Conservation (phyloP, 1,139 yeast species). For the Yamadazyma blattariae region DNA sequence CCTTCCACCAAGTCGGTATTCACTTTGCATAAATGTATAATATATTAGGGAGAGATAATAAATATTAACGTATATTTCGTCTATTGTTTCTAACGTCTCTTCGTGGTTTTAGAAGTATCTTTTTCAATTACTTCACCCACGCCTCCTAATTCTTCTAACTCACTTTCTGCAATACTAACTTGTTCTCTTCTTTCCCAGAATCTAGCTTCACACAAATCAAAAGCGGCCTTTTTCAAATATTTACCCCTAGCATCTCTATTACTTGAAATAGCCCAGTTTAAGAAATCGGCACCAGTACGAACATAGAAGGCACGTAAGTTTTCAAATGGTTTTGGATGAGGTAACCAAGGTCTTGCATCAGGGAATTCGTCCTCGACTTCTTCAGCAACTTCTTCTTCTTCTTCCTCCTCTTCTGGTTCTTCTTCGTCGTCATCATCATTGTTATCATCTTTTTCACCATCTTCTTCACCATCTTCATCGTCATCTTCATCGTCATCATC, state of each 20-base stretch:
- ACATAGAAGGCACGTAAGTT: constrained; percentile 76
- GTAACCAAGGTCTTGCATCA: constrained; percentile 93
- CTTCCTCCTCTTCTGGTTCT: constrained; percentile 58
- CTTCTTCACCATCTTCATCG: constrained; percentile 63
- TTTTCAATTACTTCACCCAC: constrained; percentile 87
- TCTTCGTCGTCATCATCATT: constrained; percentile 47
- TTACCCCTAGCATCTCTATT: constrained; percentile 89
- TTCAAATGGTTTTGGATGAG: constrained; percentile 97
- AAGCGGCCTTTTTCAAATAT: constrained; percentile 82
- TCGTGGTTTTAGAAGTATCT: constrained; percentile 49
- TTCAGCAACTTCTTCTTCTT: constrained; percentile 56
- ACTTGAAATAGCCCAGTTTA: constrained; percentile 90
- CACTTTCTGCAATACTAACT: constrained; percentile 83
- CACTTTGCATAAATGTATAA: constrained; percentile 80
- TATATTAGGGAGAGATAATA: constrained; percentile 1
- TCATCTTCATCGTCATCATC: constrained; percentile 56
- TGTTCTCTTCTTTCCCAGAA: constrained; percentile 99
- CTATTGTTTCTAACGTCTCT: too few relatives aligned
- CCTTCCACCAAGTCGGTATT: constrained; percentile 95
- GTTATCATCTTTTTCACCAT: constrained; percentile 54
- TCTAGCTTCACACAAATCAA: constrained; percentile 87
- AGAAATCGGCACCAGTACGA: constrained; percentile 81
- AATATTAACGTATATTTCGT: constrained; percentile 22
- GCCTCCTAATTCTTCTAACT: constrained; percentile 86
- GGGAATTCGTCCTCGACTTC: constrained; percentile 72